Percentiles rank a stretch among this genome's conserved stretches.
These are phyloP conservation scores for Calvatia gigantea DNA, from an alignment of 768 basidiomycete species.

Conservation along the genomic window DNA sequence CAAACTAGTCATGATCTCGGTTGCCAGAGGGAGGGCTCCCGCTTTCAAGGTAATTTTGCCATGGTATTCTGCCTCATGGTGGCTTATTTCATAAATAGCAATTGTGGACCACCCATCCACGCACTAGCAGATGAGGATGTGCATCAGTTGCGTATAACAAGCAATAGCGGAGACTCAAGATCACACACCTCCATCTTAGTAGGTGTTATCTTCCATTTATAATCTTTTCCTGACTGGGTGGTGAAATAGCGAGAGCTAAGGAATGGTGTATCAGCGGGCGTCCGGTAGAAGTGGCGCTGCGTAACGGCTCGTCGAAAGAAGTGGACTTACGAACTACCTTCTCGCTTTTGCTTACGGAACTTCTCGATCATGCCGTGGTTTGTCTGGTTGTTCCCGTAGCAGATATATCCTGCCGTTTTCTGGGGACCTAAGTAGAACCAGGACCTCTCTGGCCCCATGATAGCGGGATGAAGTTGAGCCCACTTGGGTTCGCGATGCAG, in stretches of 20 bases:
- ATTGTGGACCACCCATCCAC: conserved; percentile 56
- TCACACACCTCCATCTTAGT: conserved; percentile 66
- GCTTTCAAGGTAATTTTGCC: conserved; percentile 60
- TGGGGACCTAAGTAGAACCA: conserved; percentile 75
- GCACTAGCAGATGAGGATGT: conserved; percentile 44
- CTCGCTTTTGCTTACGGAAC: conserved; percentile 50
- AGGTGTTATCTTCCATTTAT: conserved; percentile 67
- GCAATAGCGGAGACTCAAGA: neutral
- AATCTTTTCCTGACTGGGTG: conserved; percentile 62
- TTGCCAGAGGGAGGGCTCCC: conserved; percentile 58
- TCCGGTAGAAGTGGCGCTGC: conserved; percentile 1
- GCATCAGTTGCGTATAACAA: neutral
- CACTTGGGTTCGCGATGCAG: conserved; percentile 59
- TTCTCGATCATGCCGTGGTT: conserved; percentile 58
- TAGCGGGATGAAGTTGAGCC: conserved; percentile 62
- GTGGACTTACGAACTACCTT: conserved; percentile 54
- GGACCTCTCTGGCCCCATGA: conserved; percentile 80
- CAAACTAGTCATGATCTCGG: conserved; percentile 76
- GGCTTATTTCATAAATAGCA: conserved; percentile 66
- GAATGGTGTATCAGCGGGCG: neutral
- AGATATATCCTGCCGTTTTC: conserved; percentile 55
- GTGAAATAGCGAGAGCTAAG: conserved; percentile 72
- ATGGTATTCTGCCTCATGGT: conserved; percentile 52
- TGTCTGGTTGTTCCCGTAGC: conserved; percentile 63
- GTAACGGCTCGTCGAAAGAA: neutral